Conservation (phyloP, 2,329 filamentous ascomycete species). For the Fusarium circinatum region DNA sequence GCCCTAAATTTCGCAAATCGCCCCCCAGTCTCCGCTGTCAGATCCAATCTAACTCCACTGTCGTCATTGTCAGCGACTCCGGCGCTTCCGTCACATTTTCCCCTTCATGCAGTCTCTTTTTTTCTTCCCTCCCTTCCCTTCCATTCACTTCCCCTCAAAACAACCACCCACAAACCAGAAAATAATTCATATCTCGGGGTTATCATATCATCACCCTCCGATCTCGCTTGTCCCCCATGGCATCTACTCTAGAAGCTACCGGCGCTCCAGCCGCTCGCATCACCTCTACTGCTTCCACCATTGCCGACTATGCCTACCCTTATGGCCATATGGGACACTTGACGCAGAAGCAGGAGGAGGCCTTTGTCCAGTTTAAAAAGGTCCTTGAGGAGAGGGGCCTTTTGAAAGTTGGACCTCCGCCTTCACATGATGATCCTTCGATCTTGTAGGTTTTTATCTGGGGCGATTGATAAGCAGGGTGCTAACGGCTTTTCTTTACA, state of each 20-base stretch:
- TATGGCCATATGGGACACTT: slow-evolving; percentile 85
- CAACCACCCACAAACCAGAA: neutral
- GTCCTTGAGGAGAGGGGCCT: slow-evolving; percentile 72
- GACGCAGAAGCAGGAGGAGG: slow-evolving; percentile 71
- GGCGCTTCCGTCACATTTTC: slow-evolving; percentile 38
- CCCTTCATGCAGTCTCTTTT: slow-evolving; percentile 16
- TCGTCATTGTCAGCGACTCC: slow-evolving; percentile 33
- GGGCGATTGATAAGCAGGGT: slow-evolving; percentile 4
- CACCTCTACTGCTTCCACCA: slow-evolving; percentile 45
- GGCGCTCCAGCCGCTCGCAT: slow-evolving; percentile 44
- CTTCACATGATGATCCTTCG: slow-evolving; percentile 78
- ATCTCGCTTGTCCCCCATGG: slow-evolving; percentile 38
- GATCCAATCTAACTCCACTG: slow-evolving; percentile 28
- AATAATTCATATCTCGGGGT: neutral
- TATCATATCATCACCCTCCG: neutral
- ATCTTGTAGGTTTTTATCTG: slow-evolving; percentile 65
- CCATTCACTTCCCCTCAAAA: slow-evolving; percentile 1
- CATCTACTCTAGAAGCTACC: slow-evolving; percentile 38
- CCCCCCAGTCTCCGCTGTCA: slow-evolving; percentile 17
- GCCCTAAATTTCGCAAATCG: slow-evolving; percentile 19
- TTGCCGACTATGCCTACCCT: slow-evolving; percentile 67
- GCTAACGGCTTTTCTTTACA: slow-evolving; percentile 51
- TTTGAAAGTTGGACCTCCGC: slow-evolving; percentile 65
- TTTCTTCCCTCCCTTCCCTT: neutral
- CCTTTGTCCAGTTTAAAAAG: slow-evolving; percentile 77